A percentile compares a stretch with the other conserved stretches of the same genome.
Evolutionary conservation across 352 stramenopile genomes (phyloP).

Genomic region (Globisporangium iwayamae): DNA sequence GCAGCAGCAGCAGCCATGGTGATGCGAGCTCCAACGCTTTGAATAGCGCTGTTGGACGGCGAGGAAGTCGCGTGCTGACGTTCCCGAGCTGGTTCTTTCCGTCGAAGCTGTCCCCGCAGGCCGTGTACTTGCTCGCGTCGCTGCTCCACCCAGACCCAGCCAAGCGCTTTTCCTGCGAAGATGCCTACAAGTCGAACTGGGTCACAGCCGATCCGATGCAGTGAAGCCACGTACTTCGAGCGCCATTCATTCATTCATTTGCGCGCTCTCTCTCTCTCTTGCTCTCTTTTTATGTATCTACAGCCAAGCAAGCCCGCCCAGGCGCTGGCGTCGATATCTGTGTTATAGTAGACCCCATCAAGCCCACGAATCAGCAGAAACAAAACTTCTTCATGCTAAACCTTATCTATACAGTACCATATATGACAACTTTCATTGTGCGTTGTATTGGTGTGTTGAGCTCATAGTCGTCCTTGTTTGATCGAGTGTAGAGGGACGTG

Average conservation of each 20-base stretch:
- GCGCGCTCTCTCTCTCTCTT: slow-evolving; percentile 6
- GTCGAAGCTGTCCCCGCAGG: slow-evolving; percentile 53
- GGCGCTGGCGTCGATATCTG: slow-evolving; percentile 8
- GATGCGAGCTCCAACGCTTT: slow-evolving; percentile 16
- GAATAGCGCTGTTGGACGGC: slow-evolving; percentile 21
- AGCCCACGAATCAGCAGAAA: neutral
- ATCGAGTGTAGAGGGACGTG: no score
- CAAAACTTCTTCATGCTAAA: neutral
- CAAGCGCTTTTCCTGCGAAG: slow-evolving; percentile 75
- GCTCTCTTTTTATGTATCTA: slow-evolving; percentile 23
- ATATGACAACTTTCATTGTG: neutral
- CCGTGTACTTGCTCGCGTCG: slow-evolving; percentile 65
- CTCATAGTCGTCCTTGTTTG: no score
- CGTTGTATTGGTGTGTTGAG: no score
- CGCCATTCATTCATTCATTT: neutral
- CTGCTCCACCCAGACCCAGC: slow-evolving; percentile 84
- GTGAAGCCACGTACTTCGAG: slow-evolving; percentile 3
- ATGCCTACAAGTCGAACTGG: slow-evolving; percentile 78
- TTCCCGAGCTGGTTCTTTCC: slow-evolving; percentile 88
- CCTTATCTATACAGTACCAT: slow-evolving; percentile 21
- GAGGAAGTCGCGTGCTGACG: slow-evolving; percentile 40
- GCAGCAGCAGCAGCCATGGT: slow-evolving; percentile 2
- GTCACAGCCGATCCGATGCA: slow-evolving; percentile 36
- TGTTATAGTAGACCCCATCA: slow-evolving; percentile 15
- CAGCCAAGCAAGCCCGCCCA: slow-evolving; percentile 1